Percentiles rank a stretch among this genome's conserved stretches.
Evolutionary conservation across 257 asterid genomes (phyloP).

Genomic region (Nemophila menziesii): DNA sequence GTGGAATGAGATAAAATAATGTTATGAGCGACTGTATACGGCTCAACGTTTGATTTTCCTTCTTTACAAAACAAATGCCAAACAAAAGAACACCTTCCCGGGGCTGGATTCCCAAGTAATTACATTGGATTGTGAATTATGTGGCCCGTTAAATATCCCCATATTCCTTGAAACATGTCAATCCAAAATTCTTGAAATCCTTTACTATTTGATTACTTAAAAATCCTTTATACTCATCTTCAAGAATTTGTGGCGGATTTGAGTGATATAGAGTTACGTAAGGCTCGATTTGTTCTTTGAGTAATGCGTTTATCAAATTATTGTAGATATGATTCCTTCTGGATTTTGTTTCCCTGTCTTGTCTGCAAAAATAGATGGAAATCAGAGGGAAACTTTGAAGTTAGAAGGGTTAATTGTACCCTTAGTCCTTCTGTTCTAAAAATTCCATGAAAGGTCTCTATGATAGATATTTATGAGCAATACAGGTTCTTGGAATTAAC

Average conservation of each 20-base stretch:
- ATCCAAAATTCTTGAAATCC: constrained; percentile 58
- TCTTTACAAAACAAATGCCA: constrained; percentile 49
- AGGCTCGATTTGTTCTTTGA: constrained; percentile 64
- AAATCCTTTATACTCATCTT: constrained; percentile 59
- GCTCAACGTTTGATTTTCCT: constrained; percentile 71
- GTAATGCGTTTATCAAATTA: constrained; percentile 55
- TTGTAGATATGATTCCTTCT: constrained; percentile 66
- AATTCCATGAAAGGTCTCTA: too few species aligned
- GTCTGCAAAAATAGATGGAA: constrained; percentile 26
- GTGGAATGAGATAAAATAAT: constrained; percentile 67
- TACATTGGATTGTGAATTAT: constrained; percentile 68
- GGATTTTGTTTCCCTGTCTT: constrained; percentile 69
- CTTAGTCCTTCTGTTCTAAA: too few species aligned
- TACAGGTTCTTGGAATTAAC: too few species aligned
- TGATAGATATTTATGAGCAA: too few species aligned
- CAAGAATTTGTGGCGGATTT: constrained; percentile 71
- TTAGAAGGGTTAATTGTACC: background rate
- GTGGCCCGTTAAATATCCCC: constrained; percentile 89
- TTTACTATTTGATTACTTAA: constrained; percentile 38
- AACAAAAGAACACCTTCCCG: constrained; percentile 72
- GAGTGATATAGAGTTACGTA: constrained; percentile 72
- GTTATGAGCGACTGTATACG: constrained; percentile 62
- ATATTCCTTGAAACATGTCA: constrained; percentile 58
- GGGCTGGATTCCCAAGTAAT: constrained; percentile 75
- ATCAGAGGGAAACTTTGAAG: constrained; percentile 4